Evolutionary conservation across 805 yeast species (phyloP).

Genomic region (Barnettozyma salicaria): DNA sequence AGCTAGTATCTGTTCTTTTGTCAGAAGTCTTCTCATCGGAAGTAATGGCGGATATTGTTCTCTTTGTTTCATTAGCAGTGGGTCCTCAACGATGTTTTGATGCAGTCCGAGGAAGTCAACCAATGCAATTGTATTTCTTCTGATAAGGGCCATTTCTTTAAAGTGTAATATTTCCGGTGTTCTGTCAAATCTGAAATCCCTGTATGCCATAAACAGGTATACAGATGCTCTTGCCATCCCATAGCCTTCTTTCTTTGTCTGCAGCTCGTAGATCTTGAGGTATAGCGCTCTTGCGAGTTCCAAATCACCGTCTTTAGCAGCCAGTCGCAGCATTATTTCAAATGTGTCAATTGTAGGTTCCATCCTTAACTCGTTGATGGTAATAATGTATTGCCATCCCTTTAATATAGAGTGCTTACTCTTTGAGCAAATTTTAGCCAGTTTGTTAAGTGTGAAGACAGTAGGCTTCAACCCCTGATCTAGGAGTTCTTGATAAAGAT

Average conservation of each 20-base stretch:
- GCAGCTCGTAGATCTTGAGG: slow-evolving; percentile 38
- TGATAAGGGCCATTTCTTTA: slow-evolving; percentile 41
- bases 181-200: slow-evolving; percentile 31
- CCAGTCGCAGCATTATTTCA: slow-evolving; percentile 65
- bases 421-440: slow-evolving; percentile 65
- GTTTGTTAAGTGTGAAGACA: slow-evolving; percentile 41
- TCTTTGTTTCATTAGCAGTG: slow-evolving; percentile 14
- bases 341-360: slow-evolving; percentile 41
- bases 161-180: slow-evolving; percentile 35
- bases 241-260: slow-evolving; percentile 1
- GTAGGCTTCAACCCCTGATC: slow-evolving; percentile 33
- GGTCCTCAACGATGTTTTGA: slow-evolving; percentile 15
- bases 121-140: slow-evolving; percentile 41
- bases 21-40: slow-evolving; percentile 43
- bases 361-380: slow-evolving; percentile 44
- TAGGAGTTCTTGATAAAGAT: slow-evolving; percentile 66
- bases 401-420: slow-evolving; percentile 39
- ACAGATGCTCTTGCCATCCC: slow-evolving; percentile 14
- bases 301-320: slow-evolving; percentile 78
- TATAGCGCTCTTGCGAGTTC: slow-evolving; percentile 64
- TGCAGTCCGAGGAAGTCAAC: slow-evolving; percentile 32
- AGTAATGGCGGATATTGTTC: slow-evolving; percentile 56
- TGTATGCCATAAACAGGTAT: slow-evolving; percentile 44
- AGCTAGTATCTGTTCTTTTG: slow-evolving; percentile 43
- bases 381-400: slow-evolving; percentile 78